A percentile compares a stretch with the other conserved stretches of the same genome.
Conservation (phyloP, 768 basidiomycete species). For the Rhizopogon sp. region DNA sequence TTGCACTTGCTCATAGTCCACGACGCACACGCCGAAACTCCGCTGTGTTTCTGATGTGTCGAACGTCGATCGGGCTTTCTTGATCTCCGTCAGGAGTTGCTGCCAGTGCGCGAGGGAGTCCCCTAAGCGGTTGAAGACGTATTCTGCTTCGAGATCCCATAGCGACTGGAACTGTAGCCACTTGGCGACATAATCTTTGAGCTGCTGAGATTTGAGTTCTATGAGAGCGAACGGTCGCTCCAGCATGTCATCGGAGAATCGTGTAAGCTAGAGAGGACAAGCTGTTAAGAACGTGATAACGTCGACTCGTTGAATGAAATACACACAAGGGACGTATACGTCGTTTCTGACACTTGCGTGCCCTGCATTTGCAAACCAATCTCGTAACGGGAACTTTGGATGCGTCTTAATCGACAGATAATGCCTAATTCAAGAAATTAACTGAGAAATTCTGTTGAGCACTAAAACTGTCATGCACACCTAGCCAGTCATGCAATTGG, state of each 20-base stretch:
- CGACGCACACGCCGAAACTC: constrained; percentile 87
- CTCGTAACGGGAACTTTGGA: constrained; percentile 95
- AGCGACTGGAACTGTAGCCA: constrained; percentile 99
- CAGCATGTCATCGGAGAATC: constrained; percentile 67
- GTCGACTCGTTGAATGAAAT: background rate
- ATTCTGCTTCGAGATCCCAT: constrained; percentile 97
- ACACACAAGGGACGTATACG: constrained; percentile 78
- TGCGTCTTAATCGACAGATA: constrained; percentile 79
- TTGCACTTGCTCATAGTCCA: constrained; percentile 98
- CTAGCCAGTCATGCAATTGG: constrained; percentile 88
- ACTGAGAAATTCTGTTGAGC: background rate
- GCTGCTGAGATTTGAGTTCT: constrained; percentile 81
- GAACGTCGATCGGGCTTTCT: constrained; percentile 92
- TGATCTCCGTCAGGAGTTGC: constrained; percentile 93
- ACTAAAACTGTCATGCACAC: constrained; percentile 30
- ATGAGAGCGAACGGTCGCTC: constrained; percentile 81
- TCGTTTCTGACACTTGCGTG: constrained; percentile 56
- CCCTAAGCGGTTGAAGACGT: constrained; percentile 92
- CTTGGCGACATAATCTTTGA: constrained; percentile 90
- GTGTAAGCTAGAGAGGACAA: constrained; percentile 50
- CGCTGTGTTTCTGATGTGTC: constrained; percentile 94
- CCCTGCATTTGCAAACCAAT: constrained; percentile 91
- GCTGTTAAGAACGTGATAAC: constrained; percentile 6
- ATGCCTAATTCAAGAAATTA: constrained; percentile 45
- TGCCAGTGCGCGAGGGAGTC: constrained; percentile 95